Evolutionary conservation across 2,329 filamentous ascomycete genomes (phyloP), one percentile per base, ranked within the genome.

Genomic region (Aureobasidium lini): DNA sequence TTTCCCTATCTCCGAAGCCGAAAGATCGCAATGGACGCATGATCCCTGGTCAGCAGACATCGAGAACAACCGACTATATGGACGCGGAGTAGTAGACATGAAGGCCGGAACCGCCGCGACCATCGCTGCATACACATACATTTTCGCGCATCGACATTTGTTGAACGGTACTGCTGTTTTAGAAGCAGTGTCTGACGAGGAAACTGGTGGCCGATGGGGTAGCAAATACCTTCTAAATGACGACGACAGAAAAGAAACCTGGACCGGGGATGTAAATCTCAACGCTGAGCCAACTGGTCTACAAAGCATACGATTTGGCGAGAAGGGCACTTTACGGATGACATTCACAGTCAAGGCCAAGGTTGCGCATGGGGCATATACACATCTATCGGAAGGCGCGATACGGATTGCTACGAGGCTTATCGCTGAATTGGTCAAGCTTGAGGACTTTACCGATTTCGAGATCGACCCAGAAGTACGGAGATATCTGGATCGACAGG

Each of bases 21-120:
- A 66, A 7, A 48, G 18, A 16, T 39, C 54, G 7, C 64, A 70
- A n/a, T 76, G 73, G 73, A 60, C 69, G 11, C 64, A 67, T 28
- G 66, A 69, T 44, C 70, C 75, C 2, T 77, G 70, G 66, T 73
- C 73, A 11, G 72, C 73, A 11, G 64, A 73, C 28, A 65, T 71
- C 7, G 66, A 69, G 23, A 66, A 67, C 7, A 66, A 67, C 4
- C 65, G 67, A 9, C 65, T 76, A 16, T 67, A 72, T 61, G 74
- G 75, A 2, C 66, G 74, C 18, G 74, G 73, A 2, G 70, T 67
- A 0, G 75, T 76, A 1, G 75, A 77, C 60, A 77, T 77, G 74
- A 77, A 77, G 64, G 71, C 73, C 6, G 75, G 74, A 0, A 76
- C 71, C 5, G 73, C 72, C 1, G 73, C 75, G 0, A 67, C 66